Conservation (phyloP, 2,329 filamentous ascomycete species). For the Ophiostoma triangulosporum region DNA sequence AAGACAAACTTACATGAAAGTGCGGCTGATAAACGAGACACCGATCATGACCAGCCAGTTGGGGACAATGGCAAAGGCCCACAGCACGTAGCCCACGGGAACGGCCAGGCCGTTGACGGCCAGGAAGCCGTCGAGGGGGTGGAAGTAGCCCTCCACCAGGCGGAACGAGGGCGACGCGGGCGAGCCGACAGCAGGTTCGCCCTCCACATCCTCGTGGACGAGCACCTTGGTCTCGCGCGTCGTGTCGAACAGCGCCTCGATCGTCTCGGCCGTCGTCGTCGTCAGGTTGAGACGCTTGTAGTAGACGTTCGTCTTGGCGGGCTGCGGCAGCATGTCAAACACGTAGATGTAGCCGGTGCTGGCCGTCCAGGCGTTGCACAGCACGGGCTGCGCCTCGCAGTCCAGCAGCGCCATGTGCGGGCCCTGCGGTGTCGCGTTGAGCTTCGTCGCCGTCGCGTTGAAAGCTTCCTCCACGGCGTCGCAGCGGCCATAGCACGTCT, state of each 20-base stretch:
- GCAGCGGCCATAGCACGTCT: slow-evolving; percentile 63
- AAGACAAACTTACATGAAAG: slow-evolving; percentile 54
- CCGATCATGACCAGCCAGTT: slow-evolving; percentile 70
- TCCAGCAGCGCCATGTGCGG: slow-evolving; percentile 58
- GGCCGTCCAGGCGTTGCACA: slow-evolving; percentile 62
- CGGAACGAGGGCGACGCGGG: slow-evolving; percentile 23
- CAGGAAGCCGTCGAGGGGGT: slow-evolving; percentile 59
- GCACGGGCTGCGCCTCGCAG: slow-evolving; percentile 60
- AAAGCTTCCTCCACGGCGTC: slow-evolving; percentile 48
- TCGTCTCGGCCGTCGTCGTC: slow-evolving; percentile 48
- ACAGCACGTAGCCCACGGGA: slow-evolving; percentile 55
- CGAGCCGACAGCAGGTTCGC: not conserved
- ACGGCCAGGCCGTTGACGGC: slow-evolving; percentile 48
- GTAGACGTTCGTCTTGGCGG: slow-evolving; percentile 50
- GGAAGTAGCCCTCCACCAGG: slow-evolving; percentile 54
- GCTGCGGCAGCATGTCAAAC: slow-evolving; percentile 52
- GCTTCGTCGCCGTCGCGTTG: slow-evolving; percentile 50
- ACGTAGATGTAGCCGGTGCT: slow-evolving; percentile 52
- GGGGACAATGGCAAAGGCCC: slow-evolving; percentile 50
- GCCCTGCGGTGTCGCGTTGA: slow-evolving; percentile 44
- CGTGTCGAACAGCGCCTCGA: slow-evolving; percentile 20
- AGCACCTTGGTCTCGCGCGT: not conserved
- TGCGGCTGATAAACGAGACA: slow-evolving; percentile 59
- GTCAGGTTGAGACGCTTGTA: slow-evolving; percentile 56
- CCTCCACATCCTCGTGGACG: not conserved